Base-by-base conservation (phyloP, 768 basidiomycete species). In the Cystobasidium ongulense region DNA sequence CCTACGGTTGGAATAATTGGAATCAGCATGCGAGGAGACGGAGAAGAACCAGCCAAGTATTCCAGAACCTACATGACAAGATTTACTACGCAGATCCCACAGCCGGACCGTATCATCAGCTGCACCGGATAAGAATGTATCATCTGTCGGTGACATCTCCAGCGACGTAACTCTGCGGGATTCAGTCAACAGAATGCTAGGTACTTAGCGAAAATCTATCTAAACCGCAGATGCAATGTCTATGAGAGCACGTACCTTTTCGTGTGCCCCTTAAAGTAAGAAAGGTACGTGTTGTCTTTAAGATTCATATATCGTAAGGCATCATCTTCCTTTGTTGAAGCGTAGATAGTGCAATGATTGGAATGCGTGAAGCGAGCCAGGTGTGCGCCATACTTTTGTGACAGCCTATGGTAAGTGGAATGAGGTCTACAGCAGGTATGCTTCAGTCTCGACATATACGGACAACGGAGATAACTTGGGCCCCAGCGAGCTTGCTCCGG, bases 351-450 rank as follows among this genome's bases (percentile, higher is more conserved):
- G 1, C 89, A 87, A 0, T 88, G 87, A 76, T 86, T 88, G 80
- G 90, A 90, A 83, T 98, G 96, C 0, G 95, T 97, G 79, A 97
- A 96, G 1, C 95, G 87, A 25, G 93, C 91, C 23, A 94, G 85
- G 81, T 95, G 91, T 54, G 93, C 89, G 0, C 96, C 96, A 81
- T 98, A 99, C 81, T 99, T 99, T 82, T 94, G 93, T 0, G 94
- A 97, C 78, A 89, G 87, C 1, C 93, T 81, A 0, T 88, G 88
- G 81, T 91, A 93, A 50, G 21, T n/a, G 46, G 7, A 50, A 21
- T 21, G 10, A 50, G 46, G 46, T 50, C 46, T 50, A 21, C 10
- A 50, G 39, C n/a, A n/a, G n/a, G n/a, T n/a, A n/a, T n/a, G n/a
- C n/a, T n/a, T n/a, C n/a, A n/a, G n/a, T n/a, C n/a, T 68, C n/a